Evolutionary conservation across 192 early-diverging fungal species (phyloP), one percentile per base, ranked within the genome.

Genomic region (Gigaspora rosea): DNA sequence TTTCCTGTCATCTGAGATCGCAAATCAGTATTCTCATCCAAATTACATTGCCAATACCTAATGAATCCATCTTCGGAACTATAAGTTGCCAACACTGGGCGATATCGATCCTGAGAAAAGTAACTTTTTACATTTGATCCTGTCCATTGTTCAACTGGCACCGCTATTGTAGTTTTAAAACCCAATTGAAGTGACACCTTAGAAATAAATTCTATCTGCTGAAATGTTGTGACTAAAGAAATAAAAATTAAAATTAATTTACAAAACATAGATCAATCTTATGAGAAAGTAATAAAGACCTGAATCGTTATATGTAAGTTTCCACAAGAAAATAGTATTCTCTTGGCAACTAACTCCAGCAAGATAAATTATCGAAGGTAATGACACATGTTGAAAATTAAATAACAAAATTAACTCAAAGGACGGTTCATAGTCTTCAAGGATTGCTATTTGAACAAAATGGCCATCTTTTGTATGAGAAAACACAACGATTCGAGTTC

Each of bases 1-100:
- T 48, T 74, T 48, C 4, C 15, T 13, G 22, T 5, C 11, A 41
- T 49, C 11, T 15, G 27, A 56, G 8, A 72, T 66, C 12, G 76
- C 78, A 27, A 57, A 36, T 49, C 80, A 68, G 4, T 46, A 9
- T 63, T 84, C 69, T 46, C 78, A 78, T 47, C 76, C 20, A 80
- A 48, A 36, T 73, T 78, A 48, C 69, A 78, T 27, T 81, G 73
- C 83, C 83, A 84, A 75, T 84, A 84, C 8, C 75, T 80, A 33
- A 84, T 78, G 63, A 71, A 80, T 2, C 74, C 73, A n/a, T 78
- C 80, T n/a, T 81, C 68, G 8, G 83, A 80, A 41, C 15, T 18
- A 56, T 78, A 81, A 33, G 83, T 84, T 0, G 79, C 78, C 78
- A 84, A 79, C 18, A 84, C 80, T 56, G 72, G 72, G 27, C 35